Conservation (phyloP, 805 yeast species). For the Dipodascopsis uninucleata region DNA sequence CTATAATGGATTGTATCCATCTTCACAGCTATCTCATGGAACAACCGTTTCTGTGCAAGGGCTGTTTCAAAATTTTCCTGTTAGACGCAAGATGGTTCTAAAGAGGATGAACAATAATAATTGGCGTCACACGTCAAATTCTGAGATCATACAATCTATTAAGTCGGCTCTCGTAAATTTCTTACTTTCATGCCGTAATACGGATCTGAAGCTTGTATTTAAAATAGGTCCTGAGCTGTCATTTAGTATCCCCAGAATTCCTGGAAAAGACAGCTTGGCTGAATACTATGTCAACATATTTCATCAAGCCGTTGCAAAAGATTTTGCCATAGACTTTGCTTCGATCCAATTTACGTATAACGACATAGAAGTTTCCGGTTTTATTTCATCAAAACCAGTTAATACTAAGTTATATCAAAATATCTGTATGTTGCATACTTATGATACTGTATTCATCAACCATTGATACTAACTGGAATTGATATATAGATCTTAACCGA, state of each 20-base stretch:
- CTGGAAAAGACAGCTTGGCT: neutral
- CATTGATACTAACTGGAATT: neutral
- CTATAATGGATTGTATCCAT: constrained; percentile 1
- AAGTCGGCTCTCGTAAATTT: constrained; percentile 7
- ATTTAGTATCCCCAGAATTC: constrained; percentile 1
- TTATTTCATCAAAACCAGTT: constrained; percentile 2
- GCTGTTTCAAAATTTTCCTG: constrained; percentile 31
- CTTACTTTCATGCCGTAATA: constrained; percentile 4
- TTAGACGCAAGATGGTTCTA: constrained; percentile 22
- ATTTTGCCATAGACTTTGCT: too few relatives aligned
- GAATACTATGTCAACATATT: too few relatives aligned
- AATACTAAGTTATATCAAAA: constrained; percentile 12
- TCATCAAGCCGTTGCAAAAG: too few relatives aligned
- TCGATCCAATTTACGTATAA: too few relatives aligned
- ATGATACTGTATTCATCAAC: neutral
- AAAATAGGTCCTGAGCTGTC: neutral
- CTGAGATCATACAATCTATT: constrained; percentile 1
- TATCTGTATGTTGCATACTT: constrained; percentile 12
- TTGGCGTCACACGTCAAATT: neutral
- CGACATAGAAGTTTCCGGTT: too few relatives aligned
- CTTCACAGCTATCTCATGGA: constrained; percentile 12
- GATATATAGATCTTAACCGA: constrained; percentile 6
- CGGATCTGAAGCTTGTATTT: neutral
- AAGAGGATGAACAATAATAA: neutral
- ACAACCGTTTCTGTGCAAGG: constrained; percentile 28